Evolutionary conservation across 345 rosid genomes (phyloP), one percentile per base, ranked within the genome.

Genomic region (Fremontodendron californicum): DNA sequence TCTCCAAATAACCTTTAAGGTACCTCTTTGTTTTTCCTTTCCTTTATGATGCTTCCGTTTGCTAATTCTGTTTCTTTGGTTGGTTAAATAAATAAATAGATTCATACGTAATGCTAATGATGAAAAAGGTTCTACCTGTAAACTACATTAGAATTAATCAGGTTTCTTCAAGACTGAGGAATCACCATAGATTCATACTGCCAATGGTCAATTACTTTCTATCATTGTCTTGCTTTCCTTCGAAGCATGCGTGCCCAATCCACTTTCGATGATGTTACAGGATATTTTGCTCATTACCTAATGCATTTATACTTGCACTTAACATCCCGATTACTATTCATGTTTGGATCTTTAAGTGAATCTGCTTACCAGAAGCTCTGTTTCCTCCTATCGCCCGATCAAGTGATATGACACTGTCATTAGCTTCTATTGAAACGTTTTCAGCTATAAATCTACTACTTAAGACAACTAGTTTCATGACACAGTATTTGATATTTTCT

Each of bases 1-100:
- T 93, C 80, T 90, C 97, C 73, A 93, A 93, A 77, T 93, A 90
- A 73, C 89, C 97, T 52, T 78, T 93, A 57, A 89, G 98, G 97
- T 90, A n/a, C 46, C 43, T 67, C 18, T 70, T 71, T 66, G 55
- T 77, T 46, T 48, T 46, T 37, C 49, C 29, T 18, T 67, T 23
- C n/a, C n/a, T n/a, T n/a, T n/a, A 23, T 45, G 35, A 23, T 67
- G n/a, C 10, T 60, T 48, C 1, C 11, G 9, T 70, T 39, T 57
- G 69, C 39, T n/a, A 37, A 46, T 31, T 75, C n/a, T 16, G 27
- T 6, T 16, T 33, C 10, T 72, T 29, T 79, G 39, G 25, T 75
- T 82, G 11, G 23, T 27, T 57, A n/a, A n/a, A n/a, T n/a, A n/a
- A n/a, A n/a, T n/a, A n/a, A n/a, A n/a, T n/a, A n/a, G n/a, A n/a